Base-by-base conservation (phyloP, 2,329 filamentous ascomycete species). In the Orbilia brochopaga region DNA sequence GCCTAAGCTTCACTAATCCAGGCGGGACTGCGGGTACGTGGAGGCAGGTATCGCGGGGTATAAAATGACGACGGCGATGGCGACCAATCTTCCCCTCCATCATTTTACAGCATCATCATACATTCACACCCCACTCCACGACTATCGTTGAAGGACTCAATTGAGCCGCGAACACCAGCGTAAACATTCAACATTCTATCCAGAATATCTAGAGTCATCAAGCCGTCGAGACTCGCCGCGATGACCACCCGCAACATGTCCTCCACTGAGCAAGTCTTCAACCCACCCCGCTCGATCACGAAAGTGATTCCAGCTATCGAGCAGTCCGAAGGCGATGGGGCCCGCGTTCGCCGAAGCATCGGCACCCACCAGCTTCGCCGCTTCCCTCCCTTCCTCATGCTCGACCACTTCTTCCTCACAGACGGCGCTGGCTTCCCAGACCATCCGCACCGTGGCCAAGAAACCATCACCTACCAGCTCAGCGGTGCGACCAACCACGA, bases 321-420 rank as follows among this genome's bases (percentile, higher is more conserved):
- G 80, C 90, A 96, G 80, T 83, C 90, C 27, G 93, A 97, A 80
- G 93, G 93, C 48, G 91, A 88, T 0, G 93, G 94, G 64, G 93
- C 93, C 3, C 85, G 87, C 73, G 93, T 97, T 13, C 87, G 93
- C 74, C 87, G 93, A 67, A 92, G 90, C 46, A 90, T 97, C 75
- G 93, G 93, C 75, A 96, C 91, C 0, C 85, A 90, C 3, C 85
- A 89, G 75, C 84, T 97, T 21, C 87, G 88, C 78, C 91, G 96
- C 82, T 89, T 97, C 80, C 90, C 88, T 13, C 94, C 93, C 0
- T 97, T 97, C 81, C 84, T 97, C 50, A 96, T 97, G 92, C 89
- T 97, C 52, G 93, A 97, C 79, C 90, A 97, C 82, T 97, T 97
- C 82, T 86, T 84, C 61, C 86, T 94, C 76, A 85, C 86, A 59